A percentile compares a stretch with the other conserved stretches of the same genome.
Conservation (phyloP, 768 basidiomycete species). For the Mycena amicta region DNA sequence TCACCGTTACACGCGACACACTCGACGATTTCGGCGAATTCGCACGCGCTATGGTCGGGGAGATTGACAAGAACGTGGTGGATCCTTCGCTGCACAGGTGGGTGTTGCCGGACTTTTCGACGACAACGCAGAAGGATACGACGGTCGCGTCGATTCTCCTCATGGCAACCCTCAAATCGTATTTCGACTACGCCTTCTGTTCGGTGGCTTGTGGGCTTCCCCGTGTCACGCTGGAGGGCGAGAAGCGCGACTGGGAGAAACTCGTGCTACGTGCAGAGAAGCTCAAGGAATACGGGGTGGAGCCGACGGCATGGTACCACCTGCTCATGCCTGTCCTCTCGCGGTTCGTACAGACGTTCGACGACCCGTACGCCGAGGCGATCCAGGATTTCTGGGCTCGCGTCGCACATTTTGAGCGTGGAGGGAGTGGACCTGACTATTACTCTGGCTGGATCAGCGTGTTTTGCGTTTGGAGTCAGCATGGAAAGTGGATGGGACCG, state of each 20-base stretch:
- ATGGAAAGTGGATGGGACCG: neutral
- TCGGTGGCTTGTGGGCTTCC: constrained; percentile 44
- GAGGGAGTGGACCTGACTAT: constrained; percentile 4
- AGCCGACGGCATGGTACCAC: constrained; percentile 36
- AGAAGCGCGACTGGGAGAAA: constrained; percentile 39
- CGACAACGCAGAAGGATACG: constrained; percentile 43
- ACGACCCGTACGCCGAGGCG: constrained; percentile 14
- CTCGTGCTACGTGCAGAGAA: constrained; percentile 40
- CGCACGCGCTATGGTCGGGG: constrained; percentile 25
- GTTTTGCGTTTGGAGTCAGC: constrained; percentile 6
- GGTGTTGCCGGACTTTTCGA: constrained; percentile 46
- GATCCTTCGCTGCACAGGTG: constrained; percentile 38
- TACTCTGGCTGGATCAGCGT: constrained; percentile 13
- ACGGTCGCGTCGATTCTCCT: constrained; percentile 40
- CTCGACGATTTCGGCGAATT: constrained; percentile 27
- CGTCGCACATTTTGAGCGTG: neutral
- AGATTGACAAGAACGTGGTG: constrained; percentile 31
- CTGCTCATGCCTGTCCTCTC: constrained; percentile 42
- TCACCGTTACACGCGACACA: constrained; percentile 13
- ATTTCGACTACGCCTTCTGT: constrained; percentile 36
- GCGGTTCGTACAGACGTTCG: constrained; percentile 39
- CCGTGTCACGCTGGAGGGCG: constrained; percentile 45
- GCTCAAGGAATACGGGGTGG: constrained; percentile 38
- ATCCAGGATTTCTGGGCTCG: constrained; percentile 2
- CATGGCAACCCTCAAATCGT: constrained; percentile 46